Base-by-base conservation (phyloP, 495 filamentous ascomycete genomes). In the Melanomma pulvis-pyrius region DNA sequence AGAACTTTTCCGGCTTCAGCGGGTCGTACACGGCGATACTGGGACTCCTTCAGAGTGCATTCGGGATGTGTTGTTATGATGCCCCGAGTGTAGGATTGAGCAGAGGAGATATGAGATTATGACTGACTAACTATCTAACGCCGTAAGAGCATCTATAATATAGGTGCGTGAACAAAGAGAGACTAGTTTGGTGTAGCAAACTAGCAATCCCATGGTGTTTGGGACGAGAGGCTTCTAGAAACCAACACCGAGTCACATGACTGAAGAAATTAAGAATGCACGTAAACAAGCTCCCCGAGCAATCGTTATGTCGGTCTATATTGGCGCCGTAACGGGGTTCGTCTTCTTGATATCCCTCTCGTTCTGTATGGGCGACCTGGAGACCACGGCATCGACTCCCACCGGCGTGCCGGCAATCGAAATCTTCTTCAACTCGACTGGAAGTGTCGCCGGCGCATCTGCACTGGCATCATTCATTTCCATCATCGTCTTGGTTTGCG, bases 21-120 rank as follows among this genome's bases (percentile, higher is more conserved):
- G 71, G 75, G 7, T 76, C 79, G 0, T 85, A 84, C 74, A 77
- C 80, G 11, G 81, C 80, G 0, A 80, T 86, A 25, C 62, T 86
- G 15, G 84, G 84, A n/a, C 77, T 85, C 19, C 66, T 87, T 19
- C 84, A 87, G 64, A 77, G 78, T 60, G 81, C 79, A 7, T 86
- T 87, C 61, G 83, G 83, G 19, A 85, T 87, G 83, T 75, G 67
- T 59, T 70, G 67, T 30, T 82, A 80, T 60, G 78, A 82, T 62
- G 78, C 39, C 39, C 39, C 39, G 2, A n/a, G n/a, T n/a, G n/a
- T n/a, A n/a, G n/a, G n/a, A n/a, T n/a, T n/a, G n/a, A n/a, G n/a
- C n/a, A n/a, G n/a, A n/a, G n/a, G n/a, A n/a, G n/a, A n/a, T n/a
- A n/a, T n/a, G n/a, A n/a, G n/a, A n/a, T n/a, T n/a, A n/a, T n/a